Evolutionary conservation across 805 yeast genomes (phyloP), one percentile per base, ranked within the genome.

Genomic region (Candida alai): DNA sequence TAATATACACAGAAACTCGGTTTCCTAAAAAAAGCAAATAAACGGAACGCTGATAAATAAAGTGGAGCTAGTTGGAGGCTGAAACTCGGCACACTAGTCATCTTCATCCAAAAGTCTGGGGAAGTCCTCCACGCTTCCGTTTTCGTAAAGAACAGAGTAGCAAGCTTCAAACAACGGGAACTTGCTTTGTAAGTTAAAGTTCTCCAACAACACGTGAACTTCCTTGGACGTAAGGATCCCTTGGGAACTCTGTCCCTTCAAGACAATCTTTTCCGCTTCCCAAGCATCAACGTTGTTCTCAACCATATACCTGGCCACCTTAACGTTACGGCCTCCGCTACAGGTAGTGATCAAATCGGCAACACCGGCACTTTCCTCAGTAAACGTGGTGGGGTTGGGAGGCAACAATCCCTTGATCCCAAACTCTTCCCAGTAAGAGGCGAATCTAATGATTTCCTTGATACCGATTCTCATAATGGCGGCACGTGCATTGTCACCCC

Each of bases 401-500:
- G 89, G 79, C 78, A 50, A 30, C 17, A 40, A 32, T 36, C 60
- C 50, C 36, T 48, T 52, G 44, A 60, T 59, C 14, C 67, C 93
- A 66, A 85, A 89, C 49, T 70, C 72, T 52, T 77, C 71, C 46
- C 54, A 56, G 44, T 57, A 54, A 14, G 48, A 44, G 26, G 95
- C 93, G 61, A 93, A 93, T 56, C 76, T 75, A 59, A 89, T 84
- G 54, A 84, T 86, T 68, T 93, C 98, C 52, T 82, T 74, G 45
- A 93, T 67, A 30, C 98, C 98, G 47, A 90, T 83, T 68, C 98
- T 78, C 89, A 90, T 94, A 51, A 93, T 80, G 28, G 97, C 98
- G 36, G 97, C 83, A 64, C 90, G 88, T 45, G 98, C 97, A 60
- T 93, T 93, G 64, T 88, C 96, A 61, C 98, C 98, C 98, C 98